These are phyloP conservation scores for Xerocomus spinulosus DNA, from an alignment of 768 basidiomycete species.

Conservation along the genomic window DNA sequence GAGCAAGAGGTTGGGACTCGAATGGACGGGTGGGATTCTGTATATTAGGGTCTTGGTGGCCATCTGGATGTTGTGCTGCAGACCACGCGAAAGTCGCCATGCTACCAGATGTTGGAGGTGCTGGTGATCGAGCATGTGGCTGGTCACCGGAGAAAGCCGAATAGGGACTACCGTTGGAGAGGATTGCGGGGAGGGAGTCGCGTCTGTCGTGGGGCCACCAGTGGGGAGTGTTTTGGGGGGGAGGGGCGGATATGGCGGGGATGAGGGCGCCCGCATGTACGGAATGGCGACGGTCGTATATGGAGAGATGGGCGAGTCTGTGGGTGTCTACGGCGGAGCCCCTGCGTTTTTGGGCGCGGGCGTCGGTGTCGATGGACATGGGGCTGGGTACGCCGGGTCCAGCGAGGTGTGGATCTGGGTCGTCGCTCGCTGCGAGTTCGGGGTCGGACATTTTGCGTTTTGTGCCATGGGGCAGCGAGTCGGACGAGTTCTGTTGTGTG, in stretches of 20 bases:
- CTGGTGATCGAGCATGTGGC: slow-evolving; percentile 58
- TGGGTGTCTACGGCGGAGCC: slow-evolving; percentile 80
- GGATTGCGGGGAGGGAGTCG: slow-evolving; percentile 67
- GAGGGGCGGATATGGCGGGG: slow-evolving; percentile 22
- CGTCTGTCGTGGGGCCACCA: slow-evolving; percentile 68
- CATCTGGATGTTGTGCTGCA: slow-evolving; percentile 42
- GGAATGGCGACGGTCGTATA: slow-evolving; percentile 68
- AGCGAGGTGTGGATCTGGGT: slow-evolving; percentile 60
- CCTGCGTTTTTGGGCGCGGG: slow-evolving; percentile 74
- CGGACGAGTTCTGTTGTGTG: slow-evolving; percentile 31
- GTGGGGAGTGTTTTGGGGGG: slow-evolving; percentile 28
- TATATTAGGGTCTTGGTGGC: slow-evolving; percentile 42
- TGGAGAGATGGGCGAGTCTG: slow-evolving; percentile 66
- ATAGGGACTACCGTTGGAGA: slow-evolving; percentile 53
- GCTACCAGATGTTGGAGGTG: slow-evolving; percentile 52
- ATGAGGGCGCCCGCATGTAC: slow-evolving; percentile 55
- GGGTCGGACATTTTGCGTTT: slow-evolving; percentile 86
- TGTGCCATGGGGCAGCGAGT: slow-evolving; percentile 53
- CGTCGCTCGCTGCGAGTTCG: slow-evolving; percentile 49
- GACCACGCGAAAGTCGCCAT: slow-evolving; percentile 75
- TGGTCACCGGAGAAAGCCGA: slow-evolving; percentile 61
- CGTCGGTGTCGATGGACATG: slow-evolving; percentile 56
- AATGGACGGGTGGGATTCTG: slow-evolving; percentile 41
- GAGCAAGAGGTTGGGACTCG: slow-evolving; percentile 43
- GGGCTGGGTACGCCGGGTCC: slow-evolving; percentile 64